Evolutionary conservation across 805 yeast genomes (phyloP), one percentile per base, ranked within the genome.

Genomic region (Candida saitoana): DNA sequence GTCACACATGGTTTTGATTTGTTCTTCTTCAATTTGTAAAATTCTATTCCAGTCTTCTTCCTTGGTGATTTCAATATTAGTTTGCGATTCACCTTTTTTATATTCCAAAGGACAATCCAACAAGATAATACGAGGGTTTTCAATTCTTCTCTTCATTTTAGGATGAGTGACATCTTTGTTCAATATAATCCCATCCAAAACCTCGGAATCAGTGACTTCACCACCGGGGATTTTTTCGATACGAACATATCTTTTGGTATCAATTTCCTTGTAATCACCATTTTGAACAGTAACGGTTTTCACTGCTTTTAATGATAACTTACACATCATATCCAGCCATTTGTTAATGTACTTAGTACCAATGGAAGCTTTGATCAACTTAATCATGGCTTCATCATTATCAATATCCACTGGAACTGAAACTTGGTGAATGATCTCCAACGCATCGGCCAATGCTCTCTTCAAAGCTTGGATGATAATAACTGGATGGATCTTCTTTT

Each of bases 91-190:
- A 50, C 99, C 99, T 76, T 93, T 93, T 72, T 93, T 93, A 71
- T 93, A 93, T 69, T 93, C 99, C 55, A 93, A 74, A 9, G 99
- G 97, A 67, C 97, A 90, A 68, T 93, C 99, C 53, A 93, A 75
- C 51, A 93, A 74, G 15, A 93, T 77, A 42, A 93, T 79, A 49
- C 91, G 79, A 39, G 99, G 99, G 57, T 88, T 86, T 61, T 84
- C 86, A 52, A 93, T 85, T 54, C 72, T 59, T 62, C 99, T 82
- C 54, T 83, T 83, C 99, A 93, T 93, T 65, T 90, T 89, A 49
- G 99, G 99, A 67, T 93, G 99, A n/a, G 95, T 89, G 44, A 93
- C 95, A 60, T 93, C 99, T 67, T 93, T 93, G 72, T 93, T 93
- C 55, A 93, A 76, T 68, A 93, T 71, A 40, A 91, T 84, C 49